Conservation (phyloP, 495 filamentous ascomycete species). For the Talaromyces proteolyticus region DNA sequence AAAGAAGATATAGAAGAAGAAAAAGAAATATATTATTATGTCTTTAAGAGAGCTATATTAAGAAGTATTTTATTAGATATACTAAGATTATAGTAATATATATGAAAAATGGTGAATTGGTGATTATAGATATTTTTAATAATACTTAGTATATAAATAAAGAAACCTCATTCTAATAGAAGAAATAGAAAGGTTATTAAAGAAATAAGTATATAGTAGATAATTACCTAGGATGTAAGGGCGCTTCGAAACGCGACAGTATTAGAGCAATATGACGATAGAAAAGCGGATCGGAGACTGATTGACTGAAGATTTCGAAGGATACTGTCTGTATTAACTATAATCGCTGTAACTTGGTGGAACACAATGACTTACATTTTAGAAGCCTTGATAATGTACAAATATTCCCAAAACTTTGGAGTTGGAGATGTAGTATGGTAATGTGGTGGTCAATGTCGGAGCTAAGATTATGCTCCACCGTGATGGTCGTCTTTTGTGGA, state of each 20-base stretch:
- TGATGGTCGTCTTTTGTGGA: conserved; percentile 11
- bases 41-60: too few species aligned
- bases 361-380: conserved; percentile 6
- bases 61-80: too few species aligned
- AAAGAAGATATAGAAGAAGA: too few species aligned
- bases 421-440: conserved; percentile 10
- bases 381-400: conserved; percentile 15
- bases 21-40: too few species aligned
- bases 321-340: conserved; percentile 6
- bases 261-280: conserved; percentile 7
- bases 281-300: conserved; percentile 5
- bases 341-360: not conserved
- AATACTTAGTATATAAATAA: too few species aligned
- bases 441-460: conserved; percentile 8
- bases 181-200: too few species aligned
- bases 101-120: too few species aligned
- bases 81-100: too few species aligned
- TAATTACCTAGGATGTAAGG: conserved; percentile 13
- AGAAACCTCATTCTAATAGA: too few species aligned
- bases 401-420: conserved; percentile 10
- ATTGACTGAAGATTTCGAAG: conserved; percentile 11
- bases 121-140: too few species aligned
- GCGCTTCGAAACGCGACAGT: conserved; percentile 13
- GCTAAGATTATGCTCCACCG: not conserved
- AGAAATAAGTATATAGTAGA: too few species aligned